A percentile compares a stretch with the other conserved stretches of the same genome.
These are phyloP conservation scores for Pseudogymnoascus sp. DNA, from an alignment of 2,329 filamentous ascomycete species.

Conservation along the genomic window DNA sequence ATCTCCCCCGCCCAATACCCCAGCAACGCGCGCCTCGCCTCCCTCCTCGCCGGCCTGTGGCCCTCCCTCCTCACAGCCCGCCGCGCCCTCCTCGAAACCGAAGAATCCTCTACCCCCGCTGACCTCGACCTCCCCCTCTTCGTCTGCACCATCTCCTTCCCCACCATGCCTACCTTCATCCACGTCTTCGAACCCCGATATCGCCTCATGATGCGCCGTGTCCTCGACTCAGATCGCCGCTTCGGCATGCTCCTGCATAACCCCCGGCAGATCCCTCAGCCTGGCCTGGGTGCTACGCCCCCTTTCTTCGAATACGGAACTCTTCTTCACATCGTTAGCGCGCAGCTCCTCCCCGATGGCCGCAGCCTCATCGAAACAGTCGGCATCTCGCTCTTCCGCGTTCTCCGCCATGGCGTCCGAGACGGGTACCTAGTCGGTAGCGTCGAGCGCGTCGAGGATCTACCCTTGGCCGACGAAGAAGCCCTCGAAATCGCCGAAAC, in stretches of 20 bases:
- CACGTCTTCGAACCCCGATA: constrained; percentile 93
- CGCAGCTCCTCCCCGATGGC: constrained; percentile 68
- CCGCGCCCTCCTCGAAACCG: constrained; percentile 42
- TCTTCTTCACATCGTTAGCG: constrained; percentile 64
- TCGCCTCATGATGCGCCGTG: constrained; percentile 77
- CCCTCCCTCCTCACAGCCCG: constrained; percentile 54
- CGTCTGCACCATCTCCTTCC: constrained; percentile 73
- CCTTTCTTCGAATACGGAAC: constrained; percentile 68
- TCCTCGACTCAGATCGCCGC: constrained; percentile 57
- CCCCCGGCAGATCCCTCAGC: constrained; percentile 41
- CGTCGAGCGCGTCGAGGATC: constrained; percentile 69
- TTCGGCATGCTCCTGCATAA: constrained; percentile 83
- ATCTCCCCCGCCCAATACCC: constrained; percentile 31
- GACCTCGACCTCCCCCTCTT: constrained; percentile 64
- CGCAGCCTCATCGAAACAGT: constrained; percentile 72
- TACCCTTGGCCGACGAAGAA: constrained; percentile 75
- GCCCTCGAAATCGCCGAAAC: constrained; percentile 63
- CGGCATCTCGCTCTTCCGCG: constrained; percentile 68
- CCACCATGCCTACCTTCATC: constrained; percentile 74
- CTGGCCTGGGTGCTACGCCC: constrained; percentile 40
- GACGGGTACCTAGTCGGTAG: constrained; percentile 76
- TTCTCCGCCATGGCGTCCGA: constrained; percentile 52
- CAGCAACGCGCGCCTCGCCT: constrained; percentile 54
- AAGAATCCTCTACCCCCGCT: constrained; percentile 49
- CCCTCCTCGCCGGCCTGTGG: constrained; percentile 61